phyloP scores from a whole-genome alignment of 371 early-diverging fungal species.

The Mortierella sp. region DNA sequence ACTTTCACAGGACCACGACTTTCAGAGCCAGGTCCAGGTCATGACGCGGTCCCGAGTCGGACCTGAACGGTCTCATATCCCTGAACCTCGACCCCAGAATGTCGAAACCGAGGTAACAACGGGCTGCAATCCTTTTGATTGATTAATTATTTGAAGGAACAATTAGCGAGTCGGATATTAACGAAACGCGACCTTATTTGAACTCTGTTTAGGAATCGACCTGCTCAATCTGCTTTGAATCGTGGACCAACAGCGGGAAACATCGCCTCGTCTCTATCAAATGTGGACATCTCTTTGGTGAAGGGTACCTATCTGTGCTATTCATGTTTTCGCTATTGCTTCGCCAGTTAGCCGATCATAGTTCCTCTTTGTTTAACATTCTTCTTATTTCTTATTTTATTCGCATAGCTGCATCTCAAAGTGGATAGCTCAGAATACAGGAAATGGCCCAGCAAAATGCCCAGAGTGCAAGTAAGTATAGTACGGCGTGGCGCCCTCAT shows the following conservation, averaged over 20 bases:
- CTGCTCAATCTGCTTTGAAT: slow-evolving; percentile 56
- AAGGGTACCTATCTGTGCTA: slow-evolving; percentile 23
- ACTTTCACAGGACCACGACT: slow-evolving; percentile 39
- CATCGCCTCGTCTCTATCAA: slow-evolving; percentile 56
- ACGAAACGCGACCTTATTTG: no score
- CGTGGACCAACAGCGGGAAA: slow-evolving; percentile 53
- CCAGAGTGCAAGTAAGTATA: slow-evolving; percentile 57
- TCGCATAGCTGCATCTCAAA: slow-evolving; percentile 46
- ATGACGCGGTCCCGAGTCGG: slow-evolving; percentile 17
- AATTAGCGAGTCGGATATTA: no score
- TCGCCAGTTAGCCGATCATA: no score
- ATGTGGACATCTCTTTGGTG: slow-evolving; percentile 58
- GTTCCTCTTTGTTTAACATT: not conserved
- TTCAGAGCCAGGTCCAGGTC: slow-evolving; percentile 29
- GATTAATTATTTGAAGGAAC: no score
- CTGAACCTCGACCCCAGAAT: slow-evolving; percentile 45
- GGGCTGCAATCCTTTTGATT: no score
- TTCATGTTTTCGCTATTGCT: not conserved
- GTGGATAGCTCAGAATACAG: slow-evolving; percentile 42
- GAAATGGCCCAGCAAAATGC: slow-evolving; percentile 32
- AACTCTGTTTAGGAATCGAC: slow-evolving; percentile 53
- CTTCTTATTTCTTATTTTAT: not conserved
- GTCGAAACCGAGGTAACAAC: slow-evolving; percentile 37
- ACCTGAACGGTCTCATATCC: slow-evolving; percentile 11
- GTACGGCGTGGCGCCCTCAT: no score